Evolutionary conservation across 2,329 filamentous ascomycete genomes (phyloP).

Genomic region (Didymella segeticola): DNA sequence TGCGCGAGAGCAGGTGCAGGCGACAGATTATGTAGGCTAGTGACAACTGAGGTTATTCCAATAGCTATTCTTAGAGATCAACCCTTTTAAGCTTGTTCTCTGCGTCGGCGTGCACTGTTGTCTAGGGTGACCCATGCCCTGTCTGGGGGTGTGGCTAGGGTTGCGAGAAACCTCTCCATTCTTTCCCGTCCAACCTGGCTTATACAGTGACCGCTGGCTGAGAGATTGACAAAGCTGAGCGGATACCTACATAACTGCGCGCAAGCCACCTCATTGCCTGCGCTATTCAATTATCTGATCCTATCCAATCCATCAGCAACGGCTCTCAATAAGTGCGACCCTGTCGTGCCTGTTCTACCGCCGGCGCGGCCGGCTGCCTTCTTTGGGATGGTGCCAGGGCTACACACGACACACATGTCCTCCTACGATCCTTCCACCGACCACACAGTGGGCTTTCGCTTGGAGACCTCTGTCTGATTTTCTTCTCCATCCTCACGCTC

Average conservation of each 20-base stretch:
- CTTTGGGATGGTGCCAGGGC: slow-evolving; percentile 24
- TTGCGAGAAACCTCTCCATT: slow-evolving; percentile 26
- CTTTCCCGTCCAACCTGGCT: not conserved
- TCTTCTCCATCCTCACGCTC: slow-evolving; percentile 1
- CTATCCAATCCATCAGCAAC: slow-evolving; percentile 20
- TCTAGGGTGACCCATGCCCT: slow-evolving; percentile 16
- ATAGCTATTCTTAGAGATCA: slow-evolving; percentile 45
- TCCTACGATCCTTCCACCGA: slow-evolving; percentile 17
- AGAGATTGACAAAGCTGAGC: slow-evolving; percentile 1
- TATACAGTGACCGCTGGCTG: slow-evolving; percentile 4
- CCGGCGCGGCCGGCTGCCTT: slow-evolving; percentile 19
- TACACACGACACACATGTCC: slow-evolving; percentile 35
- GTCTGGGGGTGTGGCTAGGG: slow-evolving; percentile 30
- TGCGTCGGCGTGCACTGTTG: slow-evolving; percentile 8
- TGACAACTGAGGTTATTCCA: slow-evolving; percentile 11
- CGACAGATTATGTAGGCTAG: slow-evolving; percentile 33
- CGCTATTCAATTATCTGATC: not conserved
- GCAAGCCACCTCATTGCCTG: slow-evolving; percentile 9
- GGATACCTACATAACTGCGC: slow-evolving; percentile 7
- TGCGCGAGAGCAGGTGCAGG: slow-evolving; percentile 36
- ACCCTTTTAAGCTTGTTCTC: slow-evolving; percentile 37
- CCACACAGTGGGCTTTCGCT: slow-evolving; percentile 20
- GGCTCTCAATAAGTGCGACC: slow-evolving; percentile 34
- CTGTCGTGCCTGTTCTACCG: slow-evolving; percentile 28
- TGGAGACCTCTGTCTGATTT: not conserved